phyloP scores from a whole-genome alignment of 2,329 filamentous ascomycete genomes.

The Thielaviopsis cerberus region DNA sequence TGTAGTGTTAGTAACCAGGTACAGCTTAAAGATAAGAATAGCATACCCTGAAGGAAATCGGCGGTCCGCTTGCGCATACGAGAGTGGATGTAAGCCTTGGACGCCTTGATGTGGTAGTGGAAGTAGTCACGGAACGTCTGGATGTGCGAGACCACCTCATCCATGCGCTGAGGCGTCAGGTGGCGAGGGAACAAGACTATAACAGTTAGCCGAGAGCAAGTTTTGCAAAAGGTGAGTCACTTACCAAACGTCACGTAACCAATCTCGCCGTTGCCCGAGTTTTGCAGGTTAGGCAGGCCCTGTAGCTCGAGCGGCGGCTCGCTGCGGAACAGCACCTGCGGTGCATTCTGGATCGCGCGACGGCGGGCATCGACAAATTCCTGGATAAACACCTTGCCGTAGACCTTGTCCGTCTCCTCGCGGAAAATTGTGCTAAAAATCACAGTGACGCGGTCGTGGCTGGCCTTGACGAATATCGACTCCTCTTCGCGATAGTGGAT shows the following conservation, averaged over 20 bases:
- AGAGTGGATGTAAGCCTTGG: constrained; percentile 97
- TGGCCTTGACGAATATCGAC: constrained; percentile 96
- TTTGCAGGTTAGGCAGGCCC: constrained; percentile 63
- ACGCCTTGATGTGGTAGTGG: constrained; percentile 99
- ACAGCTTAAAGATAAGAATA: not conserved
- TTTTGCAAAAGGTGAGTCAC: constrained; percentile 14
- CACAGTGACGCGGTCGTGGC: constrained; percentile 89
- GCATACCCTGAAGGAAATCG: constrained; percentile 89
- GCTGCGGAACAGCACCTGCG: constrained; percentile 89
- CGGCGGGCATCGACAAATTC: constrained; percentile 94
- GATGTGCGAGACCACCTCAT: constrained; percentile 94
- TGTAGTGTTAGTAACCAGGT: constrained; percentile 9
- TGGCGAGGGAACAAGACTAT: constrained; percentile 89
- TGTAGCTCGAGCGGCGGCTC: constrained; percentile 86
- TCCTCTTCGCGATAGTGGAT: constrained; percentile 98
- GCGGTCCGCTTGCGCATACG: constrained; percentile 94
- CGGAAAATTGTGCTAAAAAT: constrained; percentile 98
- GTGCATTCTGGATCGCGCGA: constrained; percentile 92
- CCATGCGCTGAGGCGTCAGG: constrained; percentile 72
- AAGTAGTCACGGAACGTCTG: constrained; percentile 99
- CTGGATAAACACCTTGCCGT: constrained; percentile 94
- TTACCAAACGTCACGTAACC: constrained; percentile 96
- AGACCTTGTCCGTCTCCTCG: constrained; percentile 93
- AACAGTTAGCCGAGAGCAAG: not conserved
- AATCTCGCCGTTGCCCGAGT: constrained; percentile 62